A percentile compares a stretch with the other conserved stretches of the same genome.
phyloP scores from a whole-genome alignment of 2,329 filamentous ascomycete genomes.

The Alternaria hordeiaustralica region DNA sequence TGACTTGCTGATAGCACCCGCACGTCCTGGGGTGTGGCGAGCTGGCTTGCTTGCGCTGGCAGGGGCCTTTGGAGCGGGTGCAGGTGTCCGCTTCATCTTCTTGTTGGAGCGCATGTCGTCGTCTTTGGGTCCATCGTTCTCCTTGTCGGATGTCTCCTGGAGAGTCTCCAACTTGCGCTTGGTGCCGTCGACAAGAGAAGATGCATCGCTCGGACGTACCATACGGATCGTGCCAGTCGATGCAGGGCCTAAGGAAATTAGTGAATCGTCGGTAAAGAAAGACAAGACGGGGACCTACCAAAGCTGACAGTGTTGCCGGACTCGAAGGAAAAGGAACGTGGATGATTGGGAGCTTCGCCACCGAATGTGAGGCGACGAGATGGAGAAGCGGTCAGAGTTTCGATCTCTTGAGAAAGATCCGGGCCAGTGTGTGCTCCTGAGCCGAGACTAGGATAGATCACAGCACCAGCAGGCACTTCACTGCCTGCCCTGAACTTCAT shows the following conservation, averaged over 20 bases:
- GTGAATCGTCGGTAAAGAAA: neutral
- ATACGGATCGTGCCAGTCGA: conserved; percentile 50
- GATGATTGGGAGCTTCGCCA: conserved; percentile 33
- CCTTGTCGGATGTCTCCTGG: conserved; percentile 51
- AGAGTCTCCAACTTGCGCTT: conserved; percentile 55
- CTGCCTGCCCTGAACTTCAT: conserved; percentile 45
- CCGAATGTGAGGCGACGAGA: conserved; percentile 47
- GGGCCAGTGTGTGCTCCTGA: conserved; percentile 45
- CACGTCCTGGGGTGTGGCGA: conserved; percentile 36
- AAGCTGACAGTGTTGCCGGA: conserved; percentile 55
- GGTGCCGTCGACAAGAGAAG: conserved; percentile 41
- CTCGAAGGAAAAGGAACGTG: conserved; percentile 58
- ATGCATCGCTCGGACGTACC: conserved; percentile 54
- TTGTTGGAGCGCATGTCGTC: conserved; percentile 43
- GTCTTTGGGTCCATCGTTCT: conserved; percentile 47
- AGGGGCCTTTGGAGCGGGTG: conserved; percentile 38
- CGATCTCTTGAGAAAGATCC: conserved; percentile 38
- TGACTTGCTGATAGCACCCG: conserved; percentile 45
- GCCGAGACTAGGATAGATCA: conserved; percentile 40
- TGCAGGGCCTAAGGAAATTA: conserved; percentile 35
- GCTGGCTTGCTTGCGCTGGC: conserved; percentile 39
- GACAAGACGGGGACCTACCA: conserved; percentile 12
- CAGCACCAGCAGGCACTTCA: conserved; percentile 41
- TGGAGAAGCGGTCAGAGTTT: conserved; percentile 34
- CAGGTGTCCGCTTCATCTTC: conserved; percentile 37